phyloP scores from a whole-genome alignment of 805 yeast genomes.

The Lachancea kluyveri region DNA sequence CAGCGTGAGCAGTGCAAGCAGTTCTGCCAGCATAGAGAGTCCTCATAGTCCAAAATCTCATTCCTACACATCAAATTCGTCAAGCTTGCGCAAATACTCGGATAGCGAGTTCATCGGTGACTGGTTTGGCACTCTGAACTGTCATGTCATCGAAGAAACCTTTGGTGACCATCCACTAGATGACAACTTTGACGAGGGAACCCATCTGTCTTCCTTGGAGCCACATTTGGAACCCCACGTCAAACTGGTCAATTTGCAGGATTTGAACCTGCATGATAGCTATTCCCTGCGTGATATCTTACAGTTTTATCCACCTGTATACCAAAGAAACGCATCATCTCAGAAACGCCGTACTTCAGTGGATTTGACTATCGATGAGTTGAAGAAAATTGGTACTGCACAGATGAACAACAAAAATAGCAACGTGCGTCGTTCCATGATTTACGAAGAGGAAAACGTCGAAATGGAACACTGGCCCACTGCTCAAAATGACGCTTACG shows the following conservation, averaged over 20 bases:
- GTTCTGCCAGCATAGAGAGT: too few relatives aligned
- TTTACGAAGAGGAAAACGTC: conserved; percentile 12
- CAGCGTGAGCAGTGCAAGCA: neutral
- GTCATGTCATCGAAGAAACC: neutral
- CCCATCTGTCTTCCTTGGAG: too few relatives aligned
- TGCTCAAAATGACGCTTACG: too few relatives aligned
- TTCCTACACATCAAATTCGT: too few relatives aligned
- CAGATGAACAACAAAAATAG: conserved; percentile 1
- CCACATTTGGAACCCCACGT: conserved; percentile 12
- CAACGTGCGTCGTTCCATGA: neutral
- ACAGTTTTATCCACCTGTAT: conserved; percentile 18
- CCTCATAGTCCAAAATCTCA: too few relatives aligned
- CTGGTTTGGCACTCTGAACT: conserved; percentile 1
- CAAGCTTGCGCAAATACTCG: neutral
- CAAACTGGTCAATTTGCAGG: conserved; percentile 17
- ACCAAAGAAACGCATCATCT: conserved; percentile 10
- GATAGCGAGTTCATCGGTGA: conserved; percentile 1
- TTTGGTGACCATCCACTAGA: conserved; percentile 1
- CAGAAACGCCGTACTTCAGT: conserved; percentile 7
- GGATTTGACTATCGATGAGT: conserved; percentile 6
- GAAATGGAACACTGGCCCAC: conserved; percentile 29
- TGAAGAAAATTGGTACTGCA: conserved; percentile 6
- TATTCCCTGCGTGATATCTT: conserved; percentile 14
- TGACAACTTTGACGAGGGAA: too few relatives aligned
- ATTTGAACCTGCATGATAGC: conserved; percentile 21